Percentiles rank a stretch among this genome's conserved stretches.
phyloP scores from a whole-genome alignment of 1,284 basidiomycete species.

The Cystobasidium sp. region DNA sequence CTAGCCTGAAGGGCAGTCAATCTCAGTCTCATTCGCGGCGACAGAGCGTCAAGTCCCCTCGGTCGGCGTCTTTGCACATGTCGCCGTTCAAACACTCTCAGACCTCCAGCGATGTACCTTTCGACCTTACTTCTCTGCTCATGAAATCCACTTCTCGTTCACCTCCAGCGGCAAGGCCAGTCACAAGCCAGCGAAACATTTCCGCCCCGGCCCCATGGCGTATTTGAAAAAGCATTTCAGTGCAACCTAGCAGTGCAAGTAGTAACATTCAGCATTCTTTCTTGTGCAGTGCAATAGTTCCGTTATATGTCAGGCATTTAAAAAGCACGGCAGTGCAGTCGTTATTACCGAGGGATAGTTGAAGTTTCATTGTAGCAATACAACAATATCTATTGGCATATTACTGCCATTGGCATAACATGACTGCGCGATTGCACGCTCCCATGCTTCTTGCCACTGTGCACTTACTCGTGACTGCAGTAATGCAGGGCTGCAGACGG shows the following conservation, averaged over 20 bases:
- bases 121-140: constrained; percentile 37
- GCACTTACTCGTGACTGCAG: neutral
- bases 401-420: no score
- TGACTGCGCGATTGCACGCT: no score
- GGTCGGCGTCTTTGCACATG: neutral
- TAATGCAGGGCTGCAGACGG: neutral
- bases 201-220: constrained; percentile 24
- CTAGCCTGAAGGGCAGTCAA: neutral
- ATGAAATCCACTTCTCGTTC: constrained; percentile 34
- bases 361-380: no score
- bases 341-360: no score
- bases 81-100: constrained; percentile 4
- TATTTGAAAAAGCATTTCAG: neutral
- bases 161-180: neutral
- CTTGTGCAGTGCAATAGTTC: no score
- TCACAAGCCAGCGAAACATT: neutral
- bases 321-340: no score
- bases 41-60: neutral
- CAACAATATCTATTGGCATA: no score
- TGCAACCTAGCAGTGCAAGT: no score
- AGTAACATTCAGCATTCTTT: no score
- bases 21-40: neutral
- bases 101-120: neutral
- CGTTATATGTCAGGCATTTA: no score
- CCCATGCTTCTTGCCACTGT: neutral